Evolutionary conservation across 2,329 filamentous ascomycete genomes (phyloP).

Genomic region (Calonectria pteridis): DNA sequence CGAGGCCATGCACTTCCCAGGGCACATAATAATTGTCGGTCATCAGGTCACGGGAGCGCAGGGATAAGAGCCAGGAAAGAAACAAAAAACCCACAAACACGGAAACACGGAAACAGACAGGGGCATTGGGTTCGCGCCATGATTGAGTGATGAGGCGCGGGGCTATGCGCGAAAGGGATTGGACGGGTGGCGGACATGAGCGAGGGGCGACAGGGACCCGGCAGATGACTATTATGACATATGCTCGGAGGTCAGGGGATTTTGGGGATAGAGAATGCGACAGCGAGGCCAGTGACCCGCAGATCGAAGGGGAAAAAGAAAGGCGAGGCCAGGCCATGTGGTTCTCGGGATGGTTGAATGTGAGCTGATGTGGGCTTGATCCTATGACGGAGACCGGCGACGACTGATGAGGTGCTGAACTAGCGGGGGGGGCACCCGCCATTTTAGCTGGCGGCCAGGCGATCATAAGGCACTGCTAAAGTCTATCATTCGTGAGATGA

Average conservation of each 20-base stretch:
- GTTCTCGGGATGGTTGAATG: not conserved
- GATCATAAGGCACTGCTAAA: constrained; percentile 20
- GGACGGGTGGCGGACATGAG: constrained; percentile 12
- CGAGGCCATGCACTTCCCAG: not conserved
- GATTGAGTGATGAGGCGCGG: constrained; percentile 26
- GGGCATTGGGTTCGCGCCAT: constrained; percentile 11
- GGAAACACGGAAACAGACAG: not conserved
- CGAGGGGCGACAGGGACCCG: constrained; percentile 3
- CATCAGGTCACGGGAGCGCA: constrained; percentile 3
- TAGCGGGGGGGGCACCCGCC: not conserved
- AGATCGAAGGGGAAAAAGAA: not conserved
- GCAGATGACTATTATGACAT: constrained; percentile 13
- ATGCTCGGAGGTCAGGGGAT: constrained; percentile 9
- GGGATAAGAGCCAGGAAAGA: not conserved
- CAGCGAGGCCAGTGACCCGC: constrained; percentile 1
- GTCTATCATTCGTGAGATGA: not conserved
- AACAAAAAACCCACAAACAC: not conserved
- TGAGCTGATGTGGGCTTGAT: constrained; percentile 17
- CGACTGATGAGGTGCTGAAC: constrained; percentile 8
- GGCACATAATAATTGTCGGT: not conserved
- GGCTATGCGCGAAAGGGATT: constrained; percentile 23
- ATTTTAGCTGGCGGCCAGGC: not conserved
- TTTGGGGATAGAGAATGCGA: not conserved
- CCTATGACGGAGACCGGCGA: constrained; percentile 9
- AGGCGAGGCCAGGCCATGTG: not conserved